These are phyloP conservation scores for Camelina sativa DNA, from an alignment of 345 rosid species.

Conservation along the genomic window DNA sequence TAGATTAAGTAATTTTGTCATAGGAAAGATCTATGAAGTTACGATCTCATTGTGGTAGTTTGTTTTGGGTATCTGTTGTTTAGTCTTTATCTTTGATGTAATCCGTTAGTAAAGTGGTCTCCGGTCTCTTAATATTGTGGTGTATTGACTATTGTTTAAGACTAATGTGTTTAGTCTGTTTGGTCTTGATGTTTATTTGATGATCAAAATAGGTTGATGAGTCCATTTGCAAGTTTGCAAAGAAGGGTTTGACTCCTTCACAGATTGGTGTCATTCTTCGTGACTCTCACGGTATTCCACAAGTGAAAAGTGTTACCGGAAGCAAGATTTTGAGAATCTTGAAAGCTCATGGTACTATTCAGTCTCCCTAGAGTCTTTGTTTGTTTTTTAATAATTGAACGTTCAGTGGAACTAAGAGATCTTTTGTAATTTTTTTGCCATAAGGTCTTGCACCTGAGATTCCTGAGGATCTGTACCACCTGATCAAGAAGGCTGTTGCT, in stretches of 20 bases:
- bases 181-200: not conserved
- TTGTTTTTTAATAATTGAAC: not conserved
- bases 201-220: constrained; percentile 57
- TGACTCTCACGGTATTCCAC: constrained; percentile 79
- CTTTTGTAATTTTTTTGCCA: not conserved
- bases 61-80: not conserved
- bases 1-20: too few species aligned
- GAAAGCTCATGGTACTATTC: constrained; percentile 61
- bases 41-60: not conserved
- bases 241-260: constrained; percentile 78
- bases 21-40: too few species aligned
- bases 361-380: not conserved
- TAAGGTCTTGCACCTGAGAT: constrained; percentile 90
- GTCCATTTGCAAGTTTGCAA: constrained; percentile 71
- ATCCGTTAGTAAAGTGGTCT: not conserved
- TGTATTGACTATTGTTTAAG: not conserved
- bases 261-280: constrained; percentile 84
- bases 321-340: constrained; percentile 69
- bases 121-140: not conserved
- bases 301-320: constrained; percentile 72
- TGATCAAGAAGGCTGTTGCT: constrained; percentile 93
- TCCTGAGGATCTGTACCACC: constrained; percentile 88
- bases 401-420: not conserved
- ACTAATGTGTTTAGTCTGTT: not conserved
- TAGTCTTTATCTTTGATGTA: not conserved